Evolutionary conservation across 208 protist species (phyloP).

Genomic region (Trypanosoma theileri): DNA sequence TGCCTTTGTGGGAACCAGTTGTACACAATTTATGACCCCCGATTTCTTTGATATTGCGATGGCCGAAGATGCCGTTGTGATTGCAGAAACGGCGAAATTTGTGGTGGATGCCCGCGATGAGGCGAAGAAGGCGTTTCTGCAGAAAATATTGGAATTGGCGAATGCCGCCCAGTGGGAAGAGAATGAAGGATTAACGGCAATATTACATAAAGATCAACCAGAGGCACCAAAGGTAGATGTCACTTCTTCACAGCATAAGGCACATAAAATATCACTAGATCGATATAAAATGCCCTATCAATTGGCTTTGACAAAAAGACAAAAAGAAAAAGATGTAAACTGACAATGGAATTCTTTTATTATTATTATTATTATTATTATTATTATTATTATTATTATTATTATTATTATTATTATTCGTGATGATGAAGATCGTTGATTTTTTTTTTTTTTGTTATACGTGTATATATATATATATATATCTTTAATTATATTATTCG

Average conservation of each 20-base stretch:
- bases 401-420: too few species aligned
- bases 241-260: conserved; percentile 29
- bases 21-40: conserved; percentile 67
- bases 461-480: conserved; percentile 11
- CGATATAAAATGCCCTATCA: conserved; percentile 71
- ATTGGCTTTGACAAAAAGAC: conserved; percentile 37
- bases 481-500: not conserved
- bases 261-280: conserved; percentile 41
- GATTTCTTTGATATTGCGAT: conserved; percentile 50
- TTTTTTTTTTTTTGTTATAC: too few species aligned
- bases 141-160: conserved; percentile 62
- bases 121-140: conserved; percentile 67
- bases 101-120: conserved; percentile 79
- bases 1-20: conserved; percentile 79
- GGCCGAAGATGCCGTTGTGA: conserved; percentile 53
- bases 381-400: not conserved
- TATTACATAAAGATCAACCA: conserved; percentile 59
- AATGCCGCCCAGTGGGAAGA: conserved; percentile 43
- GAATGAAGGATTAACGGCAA: conserved; percentile 36
- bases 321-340: not conserved
- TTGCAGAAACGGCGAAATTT: conserved; percentile 92
- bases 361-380: not conserved
- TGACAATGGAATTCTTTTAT: not conserved
- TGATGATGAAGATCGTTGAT: not conserved
- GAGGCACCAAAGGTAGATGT: conserved; percentile 36